Conservation (phyloP, 371 early-diverging fungal species). For the Zancudomyces culisetae region DNA sequence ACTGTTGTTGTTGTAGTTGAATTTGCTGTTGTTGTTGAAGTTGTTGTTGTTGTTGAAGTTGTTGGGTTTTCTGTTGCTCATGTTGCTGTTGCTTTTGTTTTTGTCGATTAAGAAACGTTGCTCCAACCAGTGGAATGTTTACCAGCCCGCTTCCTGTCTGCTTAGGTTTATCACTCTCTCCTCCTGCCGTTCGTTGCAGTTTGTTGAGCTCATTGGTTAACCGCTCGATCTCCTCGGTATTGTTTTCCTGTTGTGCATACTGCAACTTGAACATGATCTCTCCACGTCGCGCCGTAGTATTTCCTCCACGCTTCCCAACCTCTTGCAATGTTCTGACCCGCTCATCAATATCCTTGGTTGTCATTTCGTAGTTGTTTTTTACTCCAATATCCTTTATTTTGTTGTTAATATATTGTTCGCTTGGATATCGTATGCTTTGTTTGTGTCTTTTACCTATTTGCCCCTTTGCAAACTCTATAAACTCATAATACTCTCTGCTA, state of each 20-base stretch:
- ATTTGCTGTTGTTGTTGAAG: too few relatives aligned
- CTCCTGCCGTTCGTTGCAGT: too few relatives aligned
- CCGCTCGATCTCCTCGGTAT: conserved; percentile 2
- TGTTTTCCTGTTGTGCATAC: conserved; percentile 3
- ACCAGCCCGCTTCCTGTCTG: too few relatives aligned
- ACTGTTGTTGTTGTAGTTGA: too few relatives aligned
- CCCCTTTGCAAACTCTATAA: neutral
- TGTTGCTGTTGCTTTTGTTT: too few relatives aligned
- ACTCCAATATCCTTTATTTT: conserved; percentile 1
- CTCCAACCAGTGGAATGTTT: too few relatives aligned
- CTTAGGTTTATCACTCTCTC: too few relatives aligned
- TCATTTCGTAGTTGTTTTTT: neutral
- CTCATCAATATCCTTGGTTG: conserved; percentile 2
- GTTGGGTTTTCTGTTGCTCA: too few relatives aligned
- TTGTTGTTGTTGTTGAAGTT: too few relatives aligned
- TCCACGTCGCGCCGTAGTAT: neutral
- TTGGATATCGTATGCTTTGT: neutral
- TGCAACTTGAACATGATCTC: neutral
- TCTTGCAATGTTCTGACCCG: conserved; percentile 1
- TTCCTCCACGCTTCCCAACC: conserved; percentile 1
- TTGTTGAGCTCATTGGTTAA: too few relatives aligned
- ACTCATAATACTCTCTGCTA: neutral
- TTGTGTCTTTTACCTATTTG: neutral
- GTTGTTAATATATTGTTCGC: neutral
- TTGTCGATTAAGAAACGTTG: too few relatives aligned